Base-by-base conservation (phyloP, 2,329 filamentous ascomycete genomes). In the Cladosporium sp. region DNA sequence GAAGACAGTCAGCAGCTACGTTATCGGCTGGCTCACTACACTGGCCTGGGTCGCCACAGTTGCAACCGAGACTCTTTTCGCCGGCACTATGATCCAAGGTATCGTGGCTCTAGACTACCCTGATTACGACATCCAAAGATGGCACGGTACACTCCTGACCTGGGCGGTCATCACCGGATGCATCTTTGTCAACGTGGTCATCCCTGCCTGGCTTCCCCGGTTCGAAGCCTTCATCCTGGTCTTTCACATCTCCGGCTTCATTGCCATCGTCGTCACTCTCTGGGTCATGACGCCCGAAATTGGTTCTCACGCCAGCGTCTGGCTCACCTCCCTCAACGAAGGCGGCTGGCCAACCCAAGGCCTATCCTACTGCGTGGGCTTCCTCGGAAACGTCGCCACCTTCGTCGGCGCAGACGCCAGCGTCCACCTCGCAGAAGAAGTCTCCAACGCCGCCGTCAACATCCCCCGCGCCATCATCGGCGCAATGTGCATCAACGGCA, bases 221-320 rank as follows among this genome's bases (percentile, higher is more conserved):
- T 67, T 69, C 41, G 78, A 82, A 60, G 72, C 74, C 1, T 63
- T 69, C 46, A 66, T 68, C 33, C 54, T 68, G n/a, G 62, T 68
- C 42, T 58, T 80, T 16, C 78, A 81, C 54, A 66, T 80, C 9
- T 64, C 76, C 8, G 78, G 77, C 7, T 80, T 80, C 63, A 74
- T 80, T 45, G 77, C 74, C 0, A 75, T 80, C 44, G 57, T 81
- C 9, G 72, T 76, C 16, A 74, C 75, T 0, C 60, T 80, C 8
- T 56, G 58, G 53, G 63, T 62, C 35, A 61, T 66, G 62, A 51
- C 66, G 8, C 61, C 64, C 8, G 40, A 45, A 10, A 38, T 63
- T 31, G 59, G 59, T 4, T 58, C 62, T 3, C 55, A 57, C 13
- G 55, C 60, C 3, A 59, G 57, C 8, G 67, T 69, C 22, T 68